Percentiles rank a stretch among this genome's conserved stretches.
phyloP scores from a whole-genome alignment of 352 stramenopile genomes.

The Paralagenidium karlingii region DNA sequence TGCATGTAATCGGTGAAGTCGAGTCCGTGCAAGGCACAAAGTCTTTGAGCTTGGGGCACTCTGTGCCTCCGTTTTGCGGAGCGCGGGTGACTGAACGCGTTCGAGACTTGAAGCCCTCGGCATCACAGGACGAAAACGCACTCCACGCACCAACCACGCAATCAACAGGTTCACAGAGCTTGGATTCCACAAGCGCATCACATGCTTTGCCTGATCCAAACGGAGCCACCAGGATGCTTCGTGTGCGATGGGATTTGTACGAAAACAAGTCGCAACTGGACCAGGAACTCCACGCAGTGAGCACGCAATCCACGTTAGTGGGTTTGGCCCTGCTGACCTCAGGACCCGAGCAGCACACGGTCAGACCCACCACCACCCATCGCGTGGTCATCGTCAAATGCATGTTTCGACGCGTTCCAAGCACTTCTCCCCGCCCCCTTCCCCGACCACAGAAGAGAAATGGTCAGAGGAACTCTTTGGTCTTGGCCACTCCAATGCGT shows the following conservation, averaged over 20 bases:
- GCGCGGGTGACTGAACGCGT: conserved; percentile 8
- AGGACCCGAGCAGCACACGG: too few relatives aligned
- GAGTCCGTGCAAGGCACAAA: background rate
- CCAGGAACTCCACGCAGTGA: conserved; percentile 13
- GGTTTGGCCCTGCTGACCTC: too few relatives aligned
- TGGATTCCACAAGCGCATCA: conserved; percentile 14
- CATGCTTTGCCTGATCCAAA: conserved; percentile 22
- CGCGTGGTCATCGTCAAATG: too few relatives aligned
- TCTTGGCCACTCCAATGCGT: too few relatives aligned
- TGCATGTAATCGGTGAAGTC: too few relatives aligned
- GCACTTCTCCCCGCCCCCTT: too few relatives aligned
- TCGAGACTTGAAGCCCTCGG: conserved; percentile 13
- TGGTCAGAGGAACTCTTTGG: too few relatives aligned
- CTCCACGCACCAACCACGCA: conserved; percentile 15
- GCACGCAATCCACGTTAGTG: conserved; percentile 8
- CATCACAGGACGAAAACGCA: conserved; percentile 14
- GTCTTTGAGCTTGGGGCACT: background rate
- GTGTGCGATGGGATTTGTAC: conserved; percentile 13
- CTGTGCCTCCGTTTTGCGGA: conserved; percentile 10
- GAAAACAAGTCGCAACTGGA: conserved; percentile 10
- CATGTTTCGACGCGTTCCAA: too few relatives aligned
- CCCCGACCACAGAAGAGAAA: too few relatives aligned
- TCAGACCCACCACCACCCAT: too few relatives aligned
- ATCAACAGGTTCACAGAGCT: conserved; percentile 11
- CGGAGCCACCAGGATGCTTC: conserved; percentile 7